phyloP scores from a whole-genome alignment of 306 rosid genomes.

The Fragaria vesca region DNA sequence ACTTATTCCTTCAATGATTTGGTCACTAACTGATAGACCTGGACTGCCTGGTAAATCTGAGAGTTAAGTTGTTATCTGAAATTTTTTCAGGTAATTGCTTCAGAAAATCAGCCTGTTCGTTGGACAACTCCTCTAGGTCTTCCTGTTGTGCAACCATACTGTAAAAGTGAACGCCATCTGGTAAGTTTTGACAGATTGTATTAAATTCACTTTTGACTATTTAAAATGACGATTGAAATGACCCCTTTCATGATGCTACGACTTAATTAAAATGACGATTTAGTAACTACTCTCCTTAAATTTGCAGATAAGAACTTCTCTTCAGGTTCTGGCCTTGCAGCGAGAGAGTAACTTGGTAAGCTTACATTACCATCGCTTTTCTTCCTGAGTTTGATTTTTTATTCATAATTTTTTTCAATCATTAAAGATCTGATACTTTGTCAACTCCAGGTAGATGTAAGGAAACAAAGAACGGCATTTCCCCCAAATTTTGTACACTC shows the following conservation, averaged over 20 bases:
- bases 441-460: constrained; percentile 53
- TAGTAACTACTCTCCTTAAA: constrained; percentile 27
- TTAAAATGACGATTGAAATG: too few relatives aligned
- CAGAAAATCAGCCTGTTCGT: constrained; percentile 75
- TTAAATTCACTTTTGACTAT: not conserved
- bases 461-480: constrained; percentile 82
- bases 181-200: constrained; percentile 42
- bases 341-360: constrained; percentile 64
- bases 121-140: constrained; percentile 96
- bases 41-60: constrained; percentile 12
- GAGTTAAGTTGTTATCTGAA: constrained; percentile 18
- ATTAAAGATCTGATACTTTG: not conserved
- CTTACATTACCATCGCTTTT: constrained; percentile 19
- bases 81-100: constrained; percentile 61
- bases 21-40: constrained; percentile 6
- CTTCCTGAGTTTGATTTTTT: constrained; percentile 10
- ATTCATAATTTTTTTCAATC: constrained; percentile 1
- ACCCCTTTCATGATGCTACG: not conserved
- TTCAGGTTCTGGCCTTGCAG: constrained; percentile 77
- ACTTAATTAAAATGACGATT: constrained; percentile 4
- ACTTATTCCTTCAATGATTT: constrained; percentile 21
- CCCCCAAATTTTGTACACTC: constrained; percentile 90
- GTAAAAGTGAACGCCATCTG: constrained; percentile 65
- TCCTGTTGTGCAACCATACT: constrained; percentile 86
- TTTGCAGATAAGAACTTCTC: constrained; percentile 74